Evolutionary conservation across 805 yeast genomes (phyloP), one percentile per base, ranked within the genome.

Genomic region (Metschnikowia kunwiensis): DNA sequence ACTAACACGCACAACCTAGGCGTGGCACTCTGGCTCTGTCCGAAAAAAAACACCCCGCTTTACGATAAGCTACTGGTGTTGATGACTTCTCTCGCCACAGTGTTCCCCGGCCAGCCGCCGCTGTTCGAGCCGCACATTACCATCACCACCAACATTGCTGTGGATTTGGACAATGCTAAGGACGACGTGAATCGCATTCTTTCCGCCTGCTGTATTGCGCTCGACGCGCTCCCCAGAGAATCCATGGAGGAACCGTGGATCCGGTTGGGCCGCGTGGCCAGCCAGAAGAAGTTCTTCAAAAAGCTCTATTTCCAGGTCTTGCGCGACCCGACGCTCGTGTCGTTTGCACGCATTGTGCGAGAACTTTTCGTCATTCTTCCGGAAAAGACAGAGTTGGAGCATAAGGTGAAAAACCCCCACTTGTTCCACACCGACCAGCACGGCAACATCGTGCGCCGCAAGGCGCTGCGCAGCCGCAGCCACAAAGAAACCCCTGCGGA

Each of bases 1-100:
- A 46, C 40, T 46, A 30, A 44, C 47, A 21, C 41, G 15, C 24
- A 12, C 30, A 30, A 19, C 26, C 32, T 53, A 60, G 71, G 70
- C 17, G 72, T 79, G 32, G 79, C 93, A 39, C 65, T 85, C 34
- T 85, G 95, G 95, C 77, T 82, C 28, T 78, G 81, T 55, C 95
- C 95, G 2, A 74, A 66, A 36, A 64, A 63, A 13, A 73, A 72
- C 30, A 59, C 80, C 4, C 70, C 71, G 22, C 61, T 80, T 15
- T 57, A 74, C 49, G 85, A 80, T 32, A 75, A 77, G 31, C 57
- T 85, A 15, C 61, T 65, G 10, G 74, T 82, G 13, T 63, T 82
- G 24, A 80, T 81, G 57, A 63, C 72, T n/a, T 79, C 87, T 7
- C 57, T 85, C 23, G 75, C 73, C 27, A 80, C 89, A 1, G 61